A percentile compares a stretch with the other conserved stretches of the same genome.
Conservation (phyloP, 352 stramenopile species). For the Plasmopara viticola region DNA sequence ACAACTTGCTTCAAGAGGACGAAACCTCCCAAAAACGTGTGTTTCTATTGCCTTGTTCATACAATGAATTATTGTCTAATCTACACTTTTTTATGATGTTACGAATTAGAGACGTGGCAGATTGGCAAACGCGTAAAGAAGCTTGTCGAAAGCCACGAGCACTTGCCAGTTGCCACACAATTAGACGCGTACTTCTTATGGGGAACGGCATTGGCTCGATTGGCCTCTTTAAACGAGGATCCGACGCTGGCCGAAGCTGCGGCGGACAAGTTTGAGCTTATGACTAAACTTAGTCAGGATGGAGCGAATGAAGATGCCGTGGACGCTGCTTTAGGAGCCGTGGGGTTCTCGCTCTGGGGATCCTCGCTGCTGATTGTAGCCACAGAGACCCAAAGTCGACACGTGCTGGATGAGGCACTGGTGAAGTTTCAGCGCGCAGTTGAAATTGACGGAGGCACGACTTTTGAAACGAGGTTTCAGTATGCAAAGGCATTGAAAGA, state of each 20-base stretch:
- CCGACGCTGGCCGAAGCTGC: constrained; percentile 61
- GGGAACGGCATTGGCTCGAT: constrained; percentile 64
- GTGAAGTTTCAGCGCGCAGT: constrained; percentile 64
- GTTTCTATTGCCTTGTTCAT: constrained; percentile 1
- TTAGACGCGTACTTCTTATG: constrained; percentile 78
- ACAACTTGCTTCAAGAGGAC: constrained; percentile 57
- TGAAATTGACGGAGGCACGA: constrained; percentile 73
- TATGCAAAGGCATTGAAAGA: constrained; percentile 60
- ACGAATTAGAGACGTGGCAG: constrained; percentile 65
- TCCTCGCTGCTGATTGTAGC: constrained; percentile 72
- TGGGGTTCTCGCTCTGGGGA: constrained; percentile 74
- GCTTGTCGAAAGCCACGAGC: constrained; percentile 54
- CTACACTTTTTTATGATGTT: constrained; percentile 4
- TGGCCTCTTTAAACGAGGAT: constrained; percentile 74
- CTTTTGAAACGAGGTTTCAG: constrained; percentile 79
- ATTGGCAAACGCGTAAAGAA: constrained; percentile 82
- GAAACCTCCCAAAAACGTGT: constrained; percentile 55
- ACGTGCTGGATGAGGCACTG: constrained; percentile 54
- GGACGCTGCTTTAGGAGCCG: constrained; percentile 59
- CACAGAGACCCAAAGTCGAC: constrained; percentile 52
- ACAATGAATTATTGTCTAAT: constrained; percentile 1
- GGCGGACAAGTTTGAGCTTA: constrained; percentile 79
- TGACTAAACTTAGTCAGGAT: constrained; percentile 32
- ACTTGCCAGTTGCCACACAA: constrained; percentile 43
- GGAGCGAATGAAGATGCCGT: constrained; percentile 23